Conservation (phyloP, 2,329 filamentous ascomycete genomes). For the Thelonectria discophora region DNA sequence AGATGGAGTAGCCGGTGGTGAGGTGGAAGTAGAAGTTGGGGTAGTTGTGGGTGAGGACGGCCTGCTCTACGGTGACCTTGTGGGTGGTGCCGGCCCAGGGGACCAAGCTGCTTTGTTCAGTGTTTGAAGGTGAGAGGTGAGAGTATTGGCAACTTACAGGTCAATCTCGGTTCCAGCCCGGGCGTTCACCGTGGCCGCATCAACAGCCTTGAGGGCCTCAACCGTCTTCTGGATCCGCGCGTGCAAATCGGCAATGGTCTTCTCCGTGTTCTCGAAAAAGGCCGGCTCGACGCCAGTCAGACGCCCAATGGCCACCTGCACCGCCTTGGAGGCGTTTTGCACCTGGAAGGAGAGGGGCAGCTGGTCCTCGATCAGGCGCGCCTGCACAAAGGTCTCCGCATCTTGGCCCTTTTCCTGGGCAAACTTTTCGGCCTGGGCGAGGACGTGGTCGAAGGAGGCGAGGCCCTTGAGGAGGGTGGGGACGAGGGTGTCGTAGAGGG, state of each 20-base stretch:
- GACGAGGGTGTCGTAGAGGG: slow-evolving; percentile 31
- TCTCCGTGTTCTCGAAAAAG: slow-evolving; percentile 17
- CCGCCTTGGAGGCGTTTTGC: slow-evolving; percentile 29
- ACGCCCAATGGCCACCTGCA: slow-evolving; percentile 24
- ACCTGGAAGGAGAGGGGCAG: slow-evolving; percentile 33
- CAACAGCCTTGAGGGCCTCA: slow-evolving; percentile 22
- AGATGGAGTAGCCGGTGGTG: slow-evolving; percentile 31
- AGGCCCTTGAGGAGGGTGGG: slow-evolving; percentile 29
- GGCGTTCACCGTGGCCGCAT: slow-evolving; percentile 24
- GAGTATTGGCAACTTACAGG: slow-evolving; percentile 12
- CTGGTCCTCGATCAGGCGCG: slow-evolving; percentile 34
- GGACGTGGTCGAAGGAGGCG: slow-evolving; percentile 29
- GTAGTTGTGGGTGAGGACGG: slow-evolving; percentile 25
- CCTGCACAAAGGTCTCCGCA: slow-evolving; percentile 25
- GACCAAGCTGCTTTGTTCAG: slow-evolving; percentile 3
- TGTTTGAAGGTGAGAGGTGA: no score
- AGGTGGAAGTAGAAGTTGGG: slow-evolving; percentile 35
- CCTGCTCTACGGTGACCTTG: slow-evolving; percentile 23
- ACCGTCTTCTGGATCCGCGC: slow-evolving; percentile 30
- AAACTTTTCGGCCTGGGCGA: slow-evolving; percentile 33
- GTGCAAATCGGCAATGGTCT: slow-evolving; percentile 28
- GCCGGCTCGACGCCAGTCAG: slow-evolving; percentile 31
- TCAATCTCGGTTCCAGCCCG: slow-evolving; percentile 26
- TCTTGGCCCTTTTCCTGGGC: slow-evolving; percentile 31
- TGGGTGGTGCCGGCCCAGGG: slow-evolving; percentile 24